Percentiles rank a stretch among this genome's conserved stretches.
Evolutionary conservation across 129 eudicot genomes (phyloP).

Genomic region (Erigeron canadensis): DNA sequence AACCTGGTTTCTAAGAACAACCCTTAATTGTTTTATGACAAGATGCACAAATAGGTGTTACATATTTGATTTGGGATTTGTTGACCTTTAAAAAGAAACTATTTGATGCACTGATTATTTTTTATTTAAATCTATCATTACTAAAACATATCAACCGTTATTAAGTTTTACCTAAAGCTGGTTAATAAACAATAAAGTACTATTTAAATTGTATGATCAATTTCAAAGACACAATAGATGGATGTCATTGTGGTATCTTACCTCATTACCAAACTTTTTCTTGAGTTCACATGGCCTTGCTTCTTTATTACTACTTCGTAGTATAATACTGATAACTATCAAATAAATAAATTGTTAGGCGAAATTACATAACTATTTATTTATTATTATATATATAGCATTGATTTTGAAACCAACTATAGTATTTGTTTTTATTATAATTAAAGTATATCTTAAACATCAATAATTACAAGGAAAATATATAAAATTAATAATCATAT

Average conservation of each 20-base stretch:
- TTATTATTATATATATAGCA: not conserved
- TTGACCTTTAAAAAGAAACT: too few species aligned
- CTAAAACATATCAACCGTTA: too few species aligned
- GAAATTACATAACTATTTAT: constrained; percentile 1
- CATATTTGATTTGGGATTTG: too few species aligned
- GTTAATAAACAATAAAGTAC: too few species aligned
- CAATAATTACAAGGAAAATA: constrained; percentile 18
- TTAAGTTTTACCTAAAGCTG: too few species aligned
- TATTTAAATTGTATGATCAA: too few species aligned
- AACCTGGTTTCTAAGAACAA: too few species aligned
- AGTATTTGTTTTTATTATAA: not conserved
- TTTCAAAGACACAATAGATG: not conserved
- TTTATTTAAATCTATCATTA: too few species aligned
- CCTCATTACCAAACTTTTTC: constrained; percentile 26
- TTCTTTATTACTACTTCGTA: constrained; percentile 28
- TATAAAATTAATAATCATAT: not conserved
- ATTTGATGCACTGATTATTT: too few species aligned
- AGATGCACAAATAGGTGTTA: too few species aligned
- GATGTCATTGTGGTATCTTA: constrained; percentile 23
- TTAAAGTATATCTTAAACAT: constrained; percentile 9
- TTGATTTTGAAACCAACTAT: constrained; percentile 4
- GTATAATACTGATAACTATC: not conserved
- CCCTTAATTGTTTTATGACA: too few species aligned
- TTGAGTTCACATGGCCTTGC: constrained; percentile 31
- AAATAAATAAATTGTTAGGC: not conserved